phyloP scores from a whole-genome alignment of 1,284 basidiomycete genomes.

The Laetiporus sulphureus region DNA sequence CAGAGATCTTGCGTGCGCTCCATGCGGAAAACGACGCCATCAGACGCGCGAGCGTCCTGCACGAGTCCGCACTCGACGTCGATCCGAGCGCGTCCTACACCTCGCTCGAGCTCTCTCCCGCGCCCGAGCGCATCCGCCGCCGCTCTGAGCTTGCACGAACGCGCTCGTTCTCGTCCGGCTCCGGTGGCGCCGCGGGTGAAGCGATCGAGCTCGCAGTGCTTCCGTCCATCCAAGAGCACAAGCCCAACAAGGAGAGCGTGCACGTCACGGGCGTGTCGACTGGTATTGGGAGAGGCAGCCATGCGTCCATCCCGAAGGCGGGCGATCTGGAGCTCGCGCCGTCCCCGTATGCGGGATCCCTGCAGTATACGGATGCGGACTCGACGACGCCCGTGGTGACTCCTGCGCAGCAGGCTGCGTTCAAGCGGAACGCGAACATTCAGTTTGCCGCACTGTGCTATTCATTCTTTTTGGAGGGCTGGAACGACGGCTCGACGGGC shows the following conservation, averaged over 20 bases:
- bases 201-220: slow-evolving; percentile 5
- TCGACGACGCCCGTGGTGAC: slow-evolving; percentile 3
- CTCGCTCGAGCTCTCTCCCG: slow-evolving; percentile 4
- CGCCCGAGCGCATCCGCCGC: slow-evolving; percentile 1
- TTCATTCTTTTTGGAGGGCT: slow-evolving; percentile 43
- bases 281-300: background rate
- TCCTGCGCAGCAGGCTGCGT: slow-evolving; percentile 7
- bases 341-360: slow-evolving; percentile 1
- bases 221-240: slow-evolving; percentile 2
- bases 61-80: slow-evolving; percentile 3
- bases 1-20: background rate
- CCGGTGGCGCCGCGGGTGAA: slow-evolving; percentile 1
- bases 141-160: slow-evolving; percentile 4
- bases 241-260: background rate
- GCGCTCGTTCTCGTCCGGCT: background rate
- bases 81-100: slow-evolving; percentile 3
- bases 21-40: background rate
- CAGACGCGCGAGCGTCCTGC: background rate
- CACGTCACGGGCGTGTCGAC: background rate
- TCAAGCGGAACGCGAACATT: slow-evolving; percentile 16
- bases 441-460: slow-evolving; percentile 36
- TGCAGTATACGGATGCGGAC: background rate
- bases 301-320: background rate
- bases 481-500: slow-evolving; percentile 59
- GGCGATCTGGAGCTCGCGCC: slow-evolving; percentile 2